A percentile compares a stretch with the other conserved stretches of the same genome.
phyloP scores from a whole-genome alignment of 805 yeast genomes.

The Zygosaccharomyces bailii region DNA sequence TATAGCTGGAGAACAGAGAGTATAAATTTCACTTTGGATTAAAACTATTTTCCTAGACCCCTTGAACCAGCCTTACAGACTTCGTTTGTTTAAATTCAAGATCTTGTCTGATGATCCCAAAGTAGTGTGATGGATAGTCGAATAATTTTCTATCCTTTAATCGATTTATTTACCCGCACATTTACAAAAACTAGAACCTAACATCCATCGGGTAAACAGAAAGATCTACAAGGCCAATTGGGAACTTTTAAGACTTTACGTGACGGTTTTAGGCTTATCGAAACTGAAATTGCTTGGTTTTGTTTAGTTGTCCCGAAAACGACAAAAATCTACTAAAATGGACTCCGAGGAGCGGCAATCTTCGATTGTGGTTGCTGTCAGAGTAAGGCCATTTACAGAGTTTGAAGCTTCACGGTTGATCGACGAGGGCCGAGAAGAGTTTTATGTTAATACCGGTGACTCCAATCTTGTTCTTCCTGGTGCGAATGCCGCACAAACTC shows the following conservation, averaged over 20 bases:
- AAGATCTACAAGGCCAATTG: neutral
- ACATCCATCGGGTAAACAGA: constrained; percentile 1
- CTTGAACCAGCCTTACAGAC: neutral
- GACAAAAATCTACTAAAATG: constrained; percentile 1
- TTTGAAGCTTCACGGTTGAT: constrained; percentile 51
- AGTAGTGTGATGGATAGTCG: neutral
- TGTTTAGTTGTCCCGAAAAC: neutral
- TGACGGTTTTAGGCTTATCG: neutral
- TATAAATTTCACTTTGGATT: neutral
- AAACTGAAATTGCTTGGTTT: neutral
- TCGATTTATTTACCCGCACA: constrained; percentile 6
- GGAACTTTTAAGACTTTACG: neutral
- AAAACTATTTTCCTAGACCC: neutral
- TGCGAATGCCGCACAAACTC: neutral
- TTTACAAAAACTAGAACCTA: constrained; percentile 5
- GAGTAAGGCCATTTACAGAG: constrained; percentile 79
- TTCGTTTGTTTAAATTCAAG: neutral
- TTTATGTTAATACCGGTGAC: constrained; percentile 16
- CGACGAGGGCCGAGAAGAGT: constrained; percentile 33
- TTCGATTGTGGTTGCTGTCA: constrained; percentile 70
- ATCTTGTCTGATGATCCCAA: neutral
- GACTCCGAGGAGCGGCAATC: constrained; percentile 39
- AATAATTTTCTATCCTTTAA: neutral
- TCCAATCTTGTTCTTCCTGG: constrained; percentile 19
- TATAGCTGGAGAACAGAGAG: too few relatives aligned